These are phyloP conservation scores for Scytalidium sp. DNA, from an alignment of 2,329 filamentous ascomycete genomes.

Conservation along the genomic window DNA sequence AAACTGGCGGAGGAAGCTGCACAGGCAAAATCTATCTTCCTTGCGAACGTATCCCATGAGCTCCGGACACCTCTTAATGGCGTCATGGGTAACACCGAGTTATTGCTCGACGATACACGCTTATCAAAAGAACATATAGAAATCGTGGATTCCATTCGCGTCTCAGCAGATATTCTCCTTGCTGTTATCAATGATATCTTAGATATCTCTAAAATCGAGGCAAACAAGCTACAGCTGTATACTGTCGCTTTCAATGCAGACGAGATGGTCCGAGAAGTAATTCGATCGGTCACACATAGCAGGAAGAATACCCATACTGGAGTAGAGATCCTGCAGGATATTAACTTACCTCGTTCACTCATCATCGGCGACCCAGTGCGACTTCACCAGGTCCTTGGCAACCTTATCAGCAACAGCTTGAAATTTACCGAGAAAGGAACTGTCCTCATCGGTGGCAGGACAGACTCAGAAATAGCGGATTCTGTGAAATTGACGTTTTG, in stretches of 20 bases:
- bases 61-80: conserved; percentile 77
- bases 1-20: conserved; percentile 76
- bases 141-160: conserved; percentile 78
- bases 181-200: conserved; percentile 93
- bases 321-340: conserved; percentile 61
- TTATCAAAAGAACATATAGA: conserved; percentile 73
- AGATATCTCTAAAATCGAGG: conserved; percentile 89
- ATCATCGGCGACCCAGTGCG: conserved; percentile 64
- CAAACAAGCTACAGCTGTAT: conserved; percentile 76
- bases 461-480: conserved; percentile 25
- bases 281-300: conserved; percentile 59
- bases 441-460: conserved; percentile 34
- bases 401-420: conserved; percentile 73
- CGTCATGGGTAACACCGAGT: conserved; percentile 80
- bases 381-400: conserved; percentile 74
- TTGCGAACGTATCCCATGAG: conserved; percentile 74
- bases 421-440: conserved; percentile 70
- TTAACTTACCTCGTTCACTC: conserved; percentile 65
- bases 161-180: conserved; percentile 82
- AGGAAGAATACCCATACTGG: conserved; percentile 58
- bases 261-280: conserved; percentile 61
- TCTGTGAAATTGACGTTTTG: conserved; percentile 56
- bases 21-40: conserved; percentile 74
- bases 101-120: conserved; percentile 67
- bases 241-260: conserved; percentile 62